Evolutionary conservation across 2,329 filamentous ascomycete genomes (phyloP), one percentile per base, ranked within the genome.

Genomic region (Pseudocercospora musae): DNA sequence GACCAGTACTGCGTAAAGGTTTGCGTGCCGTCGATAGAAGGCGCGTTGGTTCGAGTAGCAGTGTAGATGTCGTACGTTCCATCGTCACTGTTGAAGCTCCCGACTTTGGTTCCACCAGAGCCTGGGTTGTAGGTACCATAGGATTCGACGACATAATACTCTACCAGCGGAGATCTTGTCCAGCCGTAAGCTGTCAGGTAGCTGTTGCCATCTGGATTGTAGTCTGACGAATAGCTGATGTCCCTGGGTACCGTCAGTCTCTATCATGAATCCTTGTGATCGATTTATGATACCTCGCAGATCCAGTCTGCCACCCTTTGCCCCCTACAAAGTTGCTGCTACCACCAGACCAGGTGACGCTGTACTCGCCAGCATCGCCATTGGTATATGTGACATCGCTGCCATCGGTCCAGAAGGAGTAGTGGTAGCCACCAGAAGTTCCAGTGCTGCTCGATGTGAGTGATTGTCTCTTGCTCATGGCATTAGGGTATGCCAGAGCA

Each of bases 151-250:
- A 87, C 81, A 75, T 86, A 86, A 76, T 85, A 85, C 67, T 86
- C 83, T 68, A 85, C 77, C 13, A 84, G 74, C 0, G 82, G 82
- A 69, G 77, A 78, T 15, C 70, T 76, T 2, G 80, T 82, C 83
- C 84, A 87, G 58, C 84, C 84, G 69, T 87, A 87, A 5, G 86
- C 73, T 10, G 83, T 75, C 15, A 87, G 77, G 71, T 85, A 85
- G 31, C 70, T 71, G 75, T 84, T 83, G 66, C 65, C 63, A 25
- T 58, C 44, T 27, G 67, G 53, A 9, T 61, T 57, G 64, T 62
- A 65, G 27, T 59, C 27, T 13, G 64, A 66, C 9, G 57, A 55
- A 63, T 66, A 71, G 6, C 56, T 66, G 63, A 71, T 69, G 37
- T 61, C 59, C n/a, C 68, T 66, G 57, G n/a, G 15, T 7, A 55